Percentiles rank a stretch among this genome's conserved stretches.
These are phyloP conservation scores for Aschersonia sp. DNA, from an alignment of 2,329 filamentous ascomycete genomes.

Conservation along the genomic window DNA sequence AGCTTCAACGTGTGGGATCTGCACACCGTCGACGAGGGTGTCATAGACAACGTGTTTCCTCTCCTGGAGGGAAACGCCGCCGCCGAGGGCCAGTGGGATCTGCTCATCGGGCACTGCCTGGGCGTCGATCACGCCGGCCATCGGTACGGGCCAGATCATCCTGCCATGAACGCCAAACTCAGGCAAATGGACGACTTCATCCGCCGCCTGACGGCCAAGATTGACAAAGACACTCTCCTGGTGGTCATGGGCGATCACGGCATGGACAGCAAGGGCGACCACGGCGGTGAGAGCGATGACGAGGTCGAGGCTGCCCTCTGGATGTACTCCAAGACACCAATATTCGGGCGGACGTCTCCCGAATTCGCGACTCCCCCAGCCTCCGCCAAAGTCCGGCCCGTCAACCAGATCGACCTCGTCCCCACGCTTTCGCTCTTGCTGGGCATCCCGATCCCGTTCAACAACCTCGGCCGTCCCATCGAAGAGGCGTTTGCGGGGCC, in stretches of 20 bases:
- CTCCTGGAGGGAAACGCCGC: conserved; percentile 43
- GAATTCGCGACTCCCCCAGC: conserved; percentile 41
- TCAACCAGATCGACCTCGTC: conserved; percentile 85
- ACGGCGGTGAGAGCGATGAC: conserved; percentile 95
- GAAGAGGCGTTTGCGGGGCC: conserved; percentile 77
- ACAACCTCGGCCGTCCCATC: conserved; percentile 85
- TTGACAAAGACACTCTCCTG: conserved; percentile 78
- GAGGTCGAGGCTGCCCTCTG: conserved; percentile 89
- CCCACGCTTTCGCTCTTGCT: conserved; percentile 79
- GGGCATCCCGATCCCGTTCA: conserved; percentile 87
- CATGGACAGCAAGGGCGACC: conserved; percentile 94
- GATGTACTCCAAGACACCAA: conserved; percentile 88
- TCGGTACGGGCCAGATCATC: conserved; percentile 84
- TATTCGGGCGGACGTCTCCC: conserved; percentile 65
- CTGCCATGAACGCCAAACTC: conserved; percentile 81
- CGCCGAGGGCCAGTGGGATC: conserved; percentile 64
- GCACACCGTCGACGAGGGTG: conserved; percentile 91
- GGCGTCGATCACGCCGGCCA: conserved; percentile 96
- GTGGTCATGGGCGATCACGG: conserved; percentile 99
- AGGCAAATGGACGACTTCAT: conserved; percentile 81
- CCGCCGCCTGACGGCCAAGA: conserved; percentile 48
- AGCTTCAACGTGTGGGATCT: conserved; percentile 98
- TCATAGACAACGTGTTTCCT: conserved; percentile 80
- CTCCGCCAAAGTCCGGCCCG: conserved; percentile 64
- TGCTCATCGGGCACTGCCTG: conserved; percentile 87